Percentiles rank a stretch among this genome's conserved stretches.
Evolutionary conservation across 2,329 filamentous ascomycete genomes (phyloP).

Genomic region (Pestalotiopsis sp.): DNA sequence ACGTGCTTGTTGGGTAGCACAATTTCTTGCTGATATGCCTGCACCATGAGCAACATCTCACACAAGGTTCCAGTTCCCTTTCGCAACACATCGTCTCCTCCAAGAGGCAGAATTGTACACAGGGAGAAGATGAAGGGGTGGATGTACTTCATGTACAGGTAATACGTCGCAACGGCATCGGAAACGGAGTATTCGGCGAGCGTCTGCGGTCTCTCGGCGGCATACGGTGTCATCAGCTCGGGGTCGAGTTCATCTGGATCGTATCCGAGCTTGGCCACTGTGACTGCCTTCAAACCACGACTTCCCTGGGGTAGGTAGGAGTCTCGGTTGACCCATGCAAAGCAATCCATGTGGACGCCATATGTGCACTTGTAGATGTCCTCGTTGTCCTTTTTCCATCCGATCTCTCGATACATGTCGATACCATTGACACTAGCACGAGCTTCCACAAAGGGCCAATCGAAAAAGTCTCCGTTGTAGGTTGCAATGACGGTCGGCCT

Average conservation of each 20-base stretch:
- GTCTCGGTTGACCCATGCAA: conserved; percentile 98
- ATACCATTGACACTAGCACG: conserved; percentile 92
- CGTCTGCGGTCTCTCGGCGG: conserved; percentile 87
- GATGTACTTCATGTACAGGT: conserved; percentile 99
- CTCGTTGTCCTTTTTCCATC: conserved; percentile 92
- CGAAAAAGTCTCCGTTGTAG: conserved; percentile 99
- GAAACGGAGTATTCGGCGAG: conserved; percentile 98
- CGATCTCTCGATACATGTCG: conserved; percentile 99
- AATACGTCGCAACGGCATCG: conserved; percentile 97
- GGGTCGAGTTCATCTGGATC: conserved; percentile 97
- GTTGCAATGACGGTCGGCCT: conserved; percentile 96
- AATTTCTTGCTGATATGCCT: conserved; percentile 91
- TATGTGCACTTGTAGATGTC: conserved; percentile 97
- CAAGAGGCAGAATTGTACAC: conserved; percentile 92
- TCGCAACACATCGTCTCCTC: conserved; percentile 87
- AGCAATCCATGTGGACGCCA: conserved; percentile 98
- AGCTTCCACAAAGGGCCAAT: conserved; percentile 98
- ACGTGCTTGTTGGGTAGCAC: conserved; percentile 96
- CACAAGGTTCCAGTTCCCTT: conserved; percentile 99
- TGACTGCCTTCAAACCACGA: conserved; percentile 95
- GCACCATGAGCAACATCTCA: conserved; percentile 99
- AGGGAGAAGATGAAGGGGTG: conserved; percentile 99
- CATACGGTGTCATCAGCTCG: conserved; percentile 94
- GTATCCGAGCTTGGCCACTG: conserved; percentile 96
- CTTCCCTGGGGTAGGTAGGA: conserved; percentile 97